Base-by-base conservation (phyloP, 148 eudicot genomes). In the Pouteria glomerata region DNA sequence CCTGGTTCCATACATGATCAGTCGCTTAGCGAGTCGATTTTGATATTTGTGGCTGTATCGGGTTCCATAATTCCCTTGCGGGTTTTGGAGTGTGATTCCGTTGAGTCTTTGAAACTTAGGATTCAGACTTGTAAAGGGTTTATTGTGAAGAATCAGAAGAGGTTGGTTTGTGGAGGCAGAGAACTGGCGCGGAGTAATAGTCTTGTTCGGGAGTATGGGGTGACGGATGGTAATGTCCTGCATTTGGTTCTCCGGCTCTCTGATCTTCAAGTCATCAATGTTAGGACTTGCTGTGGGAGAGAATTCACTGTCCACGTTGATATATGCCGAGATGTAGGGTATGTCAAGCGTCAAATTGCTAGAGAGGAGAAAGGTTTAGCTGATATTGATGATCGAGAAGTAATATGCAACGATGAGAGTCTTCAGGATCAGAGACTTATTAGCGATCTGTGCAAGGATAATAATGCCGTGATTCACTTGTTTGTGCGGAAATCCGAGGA, bases 151-250 rank as follows among this genome's bases (percentile, higher is more conserved):
- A 79, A 83, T 16, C 96, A 87, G 75, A 94, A 87, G 75, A 94
- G 85, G 72, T 79, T 94, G 73, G 84, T 94, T 14, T 94, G 87
- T 82, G 87, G 85, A 27, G 98, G 98, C 4, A 75, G 97, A 69
- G 98, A 91, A 78, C 62, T 94, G 53, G 83, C 96, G n/a, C 77
- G 98, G 60, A 85, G 89, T 72, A 75, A 91, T 79, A 89, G 96
- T 26, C 83, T 89, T 1, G 82, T 94, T 5, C 73, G 86, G 31
- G 98, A 93, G 55, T 93, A 93, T 62, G 97, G 90, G 6, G 88
- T 93, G 41, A 60, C 81, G 3, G 82, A 91, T 82, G 98, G 98
- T 14, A 89, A 91, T 72, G 86, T 93, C 24, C 66, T 93, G 70
- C 98, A 93, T 73, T 79, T 93, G 66, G 97, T 93, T 57, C 86